Evolutionary conservation across 345 rosid genomes (phyloP), one percentile per base, ranked within the genome.

Genomic region (Hevea brasiliensis): DNA sequence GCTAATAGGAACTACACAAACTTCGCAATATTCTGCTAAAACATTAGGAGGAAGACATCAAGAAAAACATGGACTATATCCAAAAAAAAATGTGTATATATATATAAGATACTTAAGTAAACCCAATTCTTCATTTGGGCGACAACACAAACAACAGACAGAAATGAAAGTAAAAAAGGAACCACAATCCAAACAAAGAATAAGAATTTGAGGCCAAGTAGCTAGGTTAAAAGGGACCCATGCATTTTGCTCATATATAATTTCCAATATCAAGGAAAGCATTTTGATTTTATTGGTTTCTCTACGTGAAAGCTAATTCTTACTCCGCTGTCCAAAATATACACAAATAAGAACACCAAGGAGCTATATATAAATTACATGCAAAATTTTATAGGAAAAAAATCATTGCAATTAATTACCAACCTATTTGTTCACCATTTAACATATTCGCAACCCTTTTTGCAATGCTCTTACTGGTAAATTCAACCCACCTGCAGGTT

Each of bases 391-490:
- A 41, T 7, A 53, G 18, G 48, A 50, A 40, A 60, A 40, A 0
- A 40, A 23, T 6, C 3, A 37, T 10, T 14, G 3, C 15, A 29
- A 70, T 2, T 0, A 40, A 61, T 13, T 56, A 72, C 84, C 35
- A 48, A 95, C 98, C 99, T 62, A 92, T 84, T 77, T 88, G 97
- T 89, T 95, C 92, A 79, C 99, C 94, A 72, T 92, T 95, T 66
- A 92, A 82, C 93, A 89, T 80, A 54, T 88, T 83, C 4, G 96
- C 99, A 37, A 92, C 92, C 74, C 86, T 85, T 81, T 92, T 95
- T 4, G 97, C 98, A 56, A 84, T 81, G 37, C 76, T 79, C 84
- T 89, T 94, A 82, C 85, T 86, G 68, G 88, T 72, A 81, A 91
- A 95, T 79, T 95, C 99, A 78, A 95, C 94, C 98, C 99, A 91